Percentiles rank a stretch among this genome's conserved stretches.
phyloP scores from a whole-genome alignment of 768 basidiomycete genomes.

The Coprinellus micaceus region DNA sequence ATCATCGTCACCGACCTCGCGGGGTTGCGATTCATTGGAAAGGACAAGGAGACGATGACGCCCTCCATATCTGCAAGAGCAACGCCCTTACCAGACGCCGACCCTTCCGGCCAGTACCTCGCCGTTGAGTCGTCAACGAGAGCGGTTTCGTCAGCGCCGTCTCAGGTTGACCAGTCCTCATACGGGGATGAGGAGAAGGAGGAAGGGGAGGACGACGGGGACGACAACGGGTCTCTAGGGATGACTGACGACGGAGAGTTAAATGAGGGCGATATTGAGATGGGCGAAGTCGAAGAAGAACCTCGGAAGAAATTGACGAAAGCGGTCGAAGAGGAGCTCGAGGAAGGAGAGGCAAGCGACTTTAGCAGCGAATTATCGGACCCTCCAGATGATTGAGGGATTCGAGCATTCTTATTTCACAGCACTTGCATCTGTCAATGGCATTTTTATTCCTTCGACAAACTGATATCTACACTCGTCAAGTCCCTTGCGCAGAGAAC shows the following conservation, averaged over 20 bases:
- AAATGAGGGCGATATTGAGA: conserved; percentile 71
- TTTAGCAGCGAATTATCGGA: conserved; percentile 75
- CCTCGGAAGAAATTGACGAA: conserved; percentile 52
- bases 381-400: conserved; percentile 53
- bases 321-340: conserved; percentile 63
- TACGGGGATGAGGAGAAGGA: conserved; percentile 8
- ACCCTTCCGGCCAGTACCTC: conserved; percentile 9
- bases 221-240: conserved; percentile 14
- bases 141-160: conserved; percentile 8
- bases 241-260: not conserved
- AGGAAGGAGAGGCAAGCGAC: conserved; percentile 86
- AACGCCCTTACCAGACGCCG: conserved; percentile 36
- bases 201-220: conserved; percentile 22
- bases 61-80: conserved; percentile 40
- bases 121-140: conserved; percentile 11
- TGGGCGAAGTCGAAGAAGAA: conserved; percentile 86
- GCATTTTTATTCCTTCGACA: conserved; percentile 25
- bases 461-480: conserved; percentile 61
- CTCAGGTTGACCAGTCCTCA: conserved; percentile 9
- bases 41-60: conserved; percentile 55
- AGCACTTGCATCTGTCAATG: conserved; percentile 8
- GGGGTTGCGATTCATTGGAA: conserved; percentile 62
- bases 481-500: conserved; percentile 73
- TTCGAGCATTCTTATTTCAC: conserved; percentile 13
- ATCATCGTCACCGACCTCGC: conserved; percentile 59